These are phyloP conservation scores for Candida rishiriensis DNA, from an alignment of 805 yeast genomes.

Conservation along the genomic window DNA sequence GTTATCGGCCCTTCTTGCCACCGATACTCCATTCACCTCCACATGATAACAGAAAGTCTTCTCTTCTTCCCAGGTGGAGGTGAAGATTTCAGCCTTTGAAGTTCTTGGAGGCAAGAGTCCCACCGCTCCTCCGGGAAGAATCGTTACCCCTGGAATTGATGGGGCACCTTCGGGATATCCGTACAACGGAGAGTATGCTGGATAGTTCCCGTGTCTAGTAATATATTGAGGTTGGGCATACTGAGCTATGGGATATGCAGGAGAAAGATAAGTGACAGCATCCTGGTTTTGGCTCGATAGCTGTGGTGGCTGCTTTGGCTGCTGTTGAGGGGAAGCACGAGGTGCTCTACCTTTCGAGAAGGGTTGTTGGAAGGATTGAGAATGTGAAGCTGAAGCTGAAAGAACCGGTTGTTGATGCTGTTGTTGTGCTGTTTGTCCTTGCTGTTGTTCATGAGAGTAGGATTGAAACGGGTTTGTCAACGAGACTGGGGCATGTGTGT, in stretches of 20 bases:
- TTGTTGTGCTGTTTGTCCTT: too few relatives aligned
- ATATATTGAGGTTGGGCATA: constrained; percentile 8
- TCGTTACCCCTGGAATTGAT: constrained; percentile 3
- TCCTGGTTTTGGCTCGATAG: constrained; percentile 1
- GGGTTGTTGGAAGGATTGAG: too few relatives aligned
- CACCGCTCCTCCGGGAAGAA: constrained; percentile 26
- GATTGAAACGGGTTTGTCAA: too few relatives aligned
- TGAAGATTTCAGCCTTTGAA: constrained; percentile 55
- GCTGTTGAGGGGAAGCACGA: not conserved
- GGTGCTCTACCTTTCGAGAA: not conserved
- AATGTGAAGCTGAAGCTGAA: too few relatives aligned
- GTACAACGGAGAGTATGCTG: not conserved
- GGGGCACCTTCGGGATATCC: not conserved
- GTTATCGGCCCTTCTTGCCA: constrained; percentile 62
- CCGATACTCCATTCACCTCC: constrained; percentile 59
- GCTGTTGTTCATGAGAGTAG: too few relatives aligned
- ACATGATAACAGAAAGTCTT: constrained; percentile 65
- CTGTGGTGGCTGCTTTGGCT: not conserved
- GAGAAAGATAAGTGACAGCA: constrained; percentile 6
- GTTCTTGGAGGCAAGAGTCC: constrained; percentile 39
- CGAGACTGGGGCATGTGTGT: too few relatives aligned
- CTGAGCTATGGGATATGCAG: constrained; percentile 2
- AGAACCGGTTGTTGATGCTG: too few relatives aligned
- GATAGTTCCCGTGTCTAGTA: constrained; percentile 3
- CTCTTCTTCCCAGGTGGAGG: constrained; percentile 75